Base-by-base conservation (phyloP, 176 grass and related monocot species). In the Puccinellia tenuiflora region DNA sequence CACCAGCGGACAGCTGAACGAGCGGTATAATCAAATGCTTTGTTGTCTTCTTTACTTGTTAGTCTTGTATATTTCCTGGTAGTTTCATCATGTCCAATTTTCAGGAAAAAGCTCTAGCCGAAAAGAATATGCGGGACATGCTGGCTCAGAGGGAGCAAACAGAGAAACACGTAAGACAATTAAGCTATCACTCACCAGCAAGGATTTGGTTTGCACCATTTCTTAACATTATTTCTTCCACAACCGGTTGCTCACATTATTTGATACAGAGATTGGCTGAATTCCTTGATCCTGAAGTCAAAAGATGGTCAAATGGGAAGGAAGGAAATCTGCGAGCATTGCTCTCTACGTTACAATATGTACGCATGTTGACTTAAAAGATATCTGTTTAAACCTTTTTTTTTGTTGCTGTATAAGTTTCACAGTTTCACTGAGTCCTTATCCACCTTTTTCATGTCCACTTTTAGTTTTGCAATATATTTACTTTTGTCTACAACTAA, bases 251-350 rank as follows among this genome's bases (percentile, higher is more conserved):
- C 40, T 84, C 24, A 74, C 68, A 48, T 46, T 63, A n/a, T n/a
- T n/a, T n/a, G n/a, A n/a, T n/a, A 63, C 91, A 99, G 96, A 99
- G 96, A 83, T 81, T 99, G 73, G 87, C 93, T 40, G 96, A 99
- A 85, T 93, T 92, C 57, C 87, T 99, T 82, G 93, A 96, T 88
- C 85, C 89, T 87, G 96, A 99, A 62, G 83, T 99, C 80, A 99
- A 93, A 89, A 85, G 96, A 92, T 99, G 96, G 96, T 99, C 96
- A 87, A 96, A 89, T 77, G 96, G 96, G 79, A 99, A 99, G 91
- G 89, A 96, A 94, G 96, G 93, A 91, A 99, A 99, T 85, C 81
- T 99, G 29, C 96, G 96, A 73, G 96, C 96, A 34, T 85, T 99
- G 87, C 78, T 99, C 21, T 99, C 96, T 22, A 99, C 96, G 59